These are phyloP conservation scores for Serendipita indica DNA, from an alignment of 768 basidiomycete species.

Conservation along the genomic window DNA sequence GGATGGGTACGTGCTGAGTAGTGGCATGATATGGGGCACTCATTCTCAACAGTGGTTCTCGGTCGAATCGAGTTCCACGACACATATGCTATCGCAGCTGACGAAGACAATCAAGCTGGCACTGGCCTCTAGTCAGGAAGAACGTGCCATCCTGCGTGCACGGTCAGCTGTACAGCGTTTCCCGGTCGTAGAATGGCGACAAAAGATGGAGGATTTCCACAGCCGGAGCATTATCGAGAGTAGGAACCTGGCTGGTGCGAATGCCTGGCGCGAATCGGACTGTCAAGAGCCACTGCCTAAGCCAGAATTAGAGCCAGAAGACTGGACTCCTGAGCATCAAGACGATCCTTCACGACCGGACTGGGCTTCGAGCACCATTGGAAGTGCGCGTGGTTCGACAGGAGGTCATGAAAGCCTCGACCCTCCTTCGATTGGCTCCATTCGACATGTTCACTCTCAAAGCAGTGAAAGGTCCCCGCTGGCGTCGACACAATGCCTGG, in stretches of 20 bases:
- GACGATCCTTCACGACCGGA: conserved; percentile 54
- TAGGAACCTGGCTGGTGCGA: conserved; percentile 47
- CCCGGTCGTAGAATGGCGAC: conserved; percentile 96
- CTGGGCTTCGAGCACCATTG: conserved; percentile 36
- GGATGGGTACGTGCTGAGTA: conserved; percentile 61
- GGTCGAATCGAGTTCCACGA: conserved; percentile 83
- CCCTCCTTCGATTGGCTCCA: no score
- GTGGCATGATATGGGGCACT: no score
- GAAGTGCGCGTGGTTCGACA: conserved; percentile 4
- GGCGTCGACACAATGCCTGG: neutral
- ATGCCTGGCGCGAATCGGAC: conserved; percentile 50
- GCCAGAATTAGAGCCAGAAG: conserved; percentile 54
- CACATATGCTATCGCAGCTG: conserved; percentile 87
- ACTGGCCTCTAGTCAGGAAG: conserved; percentile 77
- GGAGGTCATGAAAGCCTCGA: neutral
- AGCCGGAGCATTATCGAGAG: conserved; percentile 63
- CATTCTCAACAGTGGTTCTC: conserved; percentile 82
- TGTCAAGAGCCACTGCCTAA: conserved; percentile 13
- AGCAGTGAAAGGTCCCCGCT: neutral
- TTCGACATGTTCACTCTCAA: neutral
- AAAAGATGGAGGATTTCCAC: conserved; percentile 91
- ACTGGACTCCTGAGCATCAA: conserved; percentile 64
- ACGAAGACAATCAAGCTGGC: conserved; percentile 92
- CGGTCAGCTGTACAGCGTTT: conserved; percentile 91
- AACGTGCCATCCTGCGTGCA: conserved; percentile 83